Evolutionary conservation across 2,329 filamentous ascomycete genomes (phyloP).

Genomic region (Fusarium sp.): DNA sequence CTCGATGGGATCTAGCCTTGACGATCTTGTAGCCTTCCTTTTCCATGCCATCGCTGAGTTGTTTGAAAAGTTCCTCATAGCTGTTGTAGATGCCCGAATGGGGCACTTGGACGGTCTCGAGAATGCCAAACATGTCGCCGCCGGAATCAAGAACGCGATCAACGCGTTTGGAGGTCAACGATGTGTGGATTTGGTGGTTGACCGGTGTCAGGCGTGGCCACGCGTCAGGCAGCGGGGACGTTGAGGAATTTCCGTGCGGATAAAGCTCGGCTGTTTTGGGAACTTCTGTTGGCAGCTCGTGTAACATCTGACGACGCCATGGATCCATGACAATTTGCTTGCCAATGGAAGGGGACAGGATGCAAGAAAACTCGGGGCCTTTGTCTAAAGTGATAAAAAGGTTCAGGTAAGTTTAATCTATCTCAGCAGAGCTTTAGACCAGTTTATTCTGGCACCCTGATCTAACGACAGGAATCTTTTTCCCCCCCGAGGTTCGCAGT

Average conservation of each 20-base stretch:
- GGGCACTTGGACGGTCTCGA: constrained; percentile 52
- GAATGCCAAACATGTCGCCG: constrained; percentile 55
- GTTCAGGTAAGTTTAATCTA: too few species aligned
- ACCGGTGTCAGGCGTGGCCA: constrained; percentile 43
- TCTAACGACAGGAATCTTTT: too few species aligned
- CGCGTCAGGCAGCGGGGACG: constrained; percentile 27
- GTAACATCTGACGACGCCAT: not conserved
- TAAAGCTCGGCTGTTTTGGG: constrained; percentile 31
- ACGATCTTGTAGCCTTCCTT: constrained; percentile 58
- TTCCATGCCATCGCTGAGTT: constrained; percentile 53
- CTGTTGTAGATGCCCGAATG: constrained; percentile 49
- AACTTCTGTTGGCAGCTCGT: not conserved
- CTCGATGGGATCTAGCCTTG: constrained; percentile 55
- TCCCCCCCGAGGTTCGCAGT: too few species aligned
- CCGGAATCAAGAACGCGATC: constrained; percentile 36
- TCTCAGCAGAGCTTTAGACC: too few species aligned
- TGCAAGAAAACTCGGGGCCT: too few species aligned
- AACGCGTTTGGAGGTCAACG: constrained; percentile 42
- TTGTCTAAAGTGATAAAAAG: too few species aligned
- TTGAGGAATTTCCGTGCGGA: constrained; percentile 40
- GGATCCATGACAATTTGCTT: not conserved
- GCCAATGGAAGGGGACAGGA: too few species aligned
- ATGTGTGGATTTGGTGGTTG: constrained; percentile 43
- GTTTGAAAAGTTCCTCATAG: constrained; percentile 54
- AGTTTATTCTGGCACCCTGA: too few species aligned